Base-by-base conservation (phyloP, 345 rosid genomes). In the Iberis pinnata region DNA sequence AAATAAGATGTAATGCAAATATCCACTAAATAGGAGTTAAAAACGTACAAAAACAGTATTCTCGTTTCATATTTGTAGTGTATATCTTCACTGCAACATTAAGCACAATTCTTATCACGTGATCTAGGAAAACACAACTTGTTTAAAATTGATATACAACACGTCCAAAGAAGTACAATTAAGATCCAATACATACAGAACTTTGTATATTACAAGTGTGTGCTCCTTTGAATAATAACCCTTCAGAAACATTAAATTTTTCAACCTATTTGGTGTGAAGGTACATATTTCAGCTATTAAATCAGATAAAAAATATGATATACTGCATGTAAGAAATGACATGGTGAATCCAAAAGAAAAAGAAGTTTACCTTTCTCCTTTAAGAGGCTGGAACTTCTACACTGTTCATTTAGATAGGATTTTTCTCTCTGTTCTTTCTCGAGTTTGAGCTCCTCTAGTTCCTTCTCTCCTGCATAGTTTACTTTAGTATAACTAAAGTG, bases 301-400 rank as follows among this genome's bases (percentile, higher is more conserved):
- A 42, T 13, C 40, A 56, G 18, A 43, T 29, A 9, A 7, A 42
- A 10, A 14, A 20, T 13, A 31, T 55, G 60, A 32, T 18, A 6
- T 19, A 35, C 32, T 27, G 41, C 55, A 56, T 19, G 36, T 50
- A 37, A 60, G 4, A 46, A 53, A 45, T 18, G 32, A 25, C 45
- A 64, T 12, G 18, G 10, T 64, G 32, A 56, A 50, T n/a, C 48
- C 6, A 31, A 50, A 19, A 12, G 33, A 8, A 50, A 18, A 58
- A 22, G 2, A 61, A 17, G 20, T 4, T 15, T 60, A 83, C 98
- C 95, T 77, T 81, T 84, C 51, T 84, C 83, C 35, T 78, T 75
- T 9, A 83, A 64, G 73, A 84, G 80, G 54, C 33, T 65, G 26
- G 73, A 52, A 18, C 63, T 68, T 67, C 67, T 71, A 60, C 56